Evolutionary conservation across 2,329 filamentous ascomycete genomes (phyloP).

Genomic region (Colletotrichum camelliae): DNA sequence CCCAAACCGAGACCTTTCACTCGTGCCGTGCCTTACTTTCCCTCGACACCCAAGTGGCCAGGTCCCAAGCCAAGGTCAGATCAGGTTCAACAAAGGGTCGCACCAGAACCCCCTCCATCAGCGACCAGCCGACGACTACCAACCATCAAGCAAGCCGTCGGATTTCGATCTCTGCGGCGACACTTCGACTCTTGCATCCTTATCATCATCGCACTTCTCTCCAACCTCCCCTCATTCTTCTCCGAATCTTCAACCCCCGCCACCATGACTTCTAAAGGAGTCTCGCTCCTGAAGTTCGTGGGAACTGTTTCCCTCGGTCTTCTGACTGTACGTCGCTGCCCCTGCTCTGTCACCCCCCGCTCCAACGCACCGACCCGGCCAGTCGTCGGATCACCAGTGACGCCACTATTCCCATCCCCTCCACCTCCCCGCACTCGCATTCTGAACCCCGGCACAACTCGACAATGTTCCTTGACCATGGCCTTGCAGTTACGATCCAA

Average conservation of each 20-base stretch:
- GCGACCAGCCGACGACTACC: not conserved
- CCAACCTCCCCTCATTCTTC: not conserved
- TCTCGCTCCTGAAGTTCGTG: constrained; percentile 88
- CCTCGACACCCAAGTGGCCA: not conserved
- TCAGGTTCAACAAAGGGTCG: constrained; percentile 7
- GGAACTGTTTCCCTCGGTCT: constrained; percentile 89
- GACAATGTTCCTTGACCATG: not conserved
- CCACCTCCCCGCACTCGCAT: constrained; percentile 13
- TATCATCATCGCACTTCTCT: not conserved
- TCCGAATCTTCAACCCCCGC: constrained; percentile 3
- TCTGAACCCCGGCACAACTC: not conserved
- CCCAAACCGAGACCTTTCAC: not conserved
- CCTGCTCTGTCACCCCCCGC: not conserved
- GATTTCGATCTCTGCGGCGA: not conserved
- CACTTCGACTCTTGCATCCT: constrained; percentile 6
- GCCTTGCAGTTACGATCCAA: not conserved
- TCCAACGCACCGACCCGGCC: not conserved
- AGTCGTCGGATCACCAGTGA: constrained; percentile 5
- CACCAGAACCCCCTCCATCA: not conserved
- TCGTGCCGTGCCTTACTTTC: not conserved
- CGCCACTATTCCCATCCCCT: constrained; percentile 14
- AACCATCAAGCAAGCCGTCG: not conserved
- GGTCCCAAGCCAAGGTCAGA: not conserved
- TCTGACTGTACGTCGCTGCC: constrained; percentile 71
- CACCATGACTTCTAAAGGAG: constrained; percentile 69